Evolutionary conservation across 768 basidiomycete genomes (phyloP).

Genomic region (Lactifluus pinguis): DNA sequence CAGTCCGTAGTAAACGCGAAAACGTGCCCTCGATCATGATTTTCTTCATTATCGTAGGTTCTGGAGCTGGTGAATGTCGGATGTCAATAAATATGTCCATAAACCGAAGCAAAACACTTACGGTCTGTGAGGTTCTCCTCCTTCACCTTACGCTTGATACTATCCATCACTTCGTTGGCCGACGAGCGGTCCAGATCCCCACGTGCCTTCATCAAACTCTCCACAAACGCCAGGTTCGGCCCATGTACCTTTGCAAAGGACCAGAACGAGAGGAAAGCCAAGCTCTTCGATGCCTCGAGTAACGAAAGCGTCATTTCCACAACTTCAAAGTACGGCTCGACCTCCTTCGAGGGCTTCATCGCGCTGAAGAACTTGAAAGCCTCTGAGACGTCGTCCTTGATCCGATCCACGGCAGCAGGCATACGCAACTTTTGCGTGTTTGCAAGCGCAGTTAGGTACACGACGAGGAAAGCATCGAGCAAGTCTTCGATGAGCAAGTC

Average conservation of each 20-base stretch:
- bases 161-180: slow-evolving; percentile 88
- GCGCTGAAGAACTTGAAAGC: slow-evolving; percentile 75
- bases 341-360: slow-evolving; percentile 67
- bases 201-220: slow-evolving; percentile 80
- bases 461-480: slow-evolving; percentile 80
- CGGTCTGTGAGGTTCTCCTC: slow-evolving; percentile 80
- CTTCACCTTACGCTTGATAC: slow-evolving; percentile 84
- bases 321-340: slow-evolving; percentile 79
- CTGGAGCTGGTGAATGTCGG: slow-evolving; percentile 41
- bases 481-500: slow-evolving; percentile 91
- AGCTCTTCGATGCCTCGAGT: slow-evolving; percentile 77
- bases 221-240: slow-evolving; percentile 86
- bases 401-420: slow-evolving; percentile 74
- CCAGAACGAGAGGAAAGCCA: slow-evolving; percentile 91
- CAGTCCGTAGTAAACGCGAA: slow-evolving; percentile 58
- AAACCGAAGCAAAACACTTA: slow-evolving; percentile 32
- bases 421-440: slow-evolving; percentile 80
- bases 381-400: slow-evolving; percentile 71
- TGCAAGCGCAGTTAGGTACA: slow-evolving; percentile 81
- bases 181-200: slow-evolving; percentile 87
- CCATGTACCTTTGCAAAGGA: slow-evolving; percentile 90
- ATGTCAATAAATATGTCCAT: slow-evolving; percentile 10
- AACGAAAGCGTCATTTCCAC: slow-evolving; percentile 75
- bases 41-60: slow-evolving; percentile 90
- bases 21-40: slow-evolving; percentile 67